Conservation (phyloP, 2,329 filamentous ascomycete genomes). For the Nemania diffusa region DNA sequence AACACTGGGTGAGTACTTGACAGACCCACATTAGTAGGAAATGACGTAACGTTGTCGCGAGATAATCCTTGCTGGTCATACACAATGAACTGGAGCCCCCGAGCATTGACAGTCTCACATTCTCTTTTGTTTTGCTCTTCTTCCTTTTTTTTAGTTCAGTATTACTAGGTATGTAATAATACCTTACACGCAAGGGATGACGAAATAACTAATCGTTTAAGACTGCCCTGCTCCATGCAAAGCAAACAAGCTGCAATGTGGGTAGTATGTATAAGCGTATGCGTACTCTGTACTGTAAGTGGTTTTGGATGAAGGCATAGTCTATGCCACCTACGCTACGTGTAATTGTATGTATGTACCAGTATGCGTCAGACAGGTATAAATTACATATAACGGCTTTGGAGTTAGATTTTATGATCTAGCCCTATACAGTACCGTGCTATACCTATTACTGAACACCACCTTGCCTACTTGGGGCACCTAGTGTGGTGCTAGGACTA, state of each 20-base stretch:
- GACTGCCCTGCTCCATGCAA: neutral
- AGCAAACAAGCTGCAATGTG: neutral
- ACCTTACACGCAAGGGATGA: neutral
- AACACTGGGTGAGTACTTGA: constrained; percentile 43
- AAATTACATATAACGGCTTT: neutral
- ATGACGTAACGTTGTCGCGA: constrained; percentile 48
- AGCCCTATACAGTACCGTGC: neutral
- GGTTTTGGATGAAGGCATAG: neutral
- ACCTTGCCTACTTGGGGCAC: neutral
- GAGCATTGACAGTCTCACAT: constrained; percentile 21
- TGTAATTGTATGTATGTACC: too few species aligned
- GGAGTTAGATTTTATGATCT: neutral
- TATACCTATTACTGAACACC: neutral
- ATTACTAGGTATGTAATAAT: neutral
- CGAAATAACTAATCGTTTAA: neutral
- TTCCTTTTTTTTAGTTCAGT: neutral
- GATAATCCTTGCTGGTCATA: constrained; percentile 27
- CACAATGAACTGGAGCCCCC: constrained; percentile 20
- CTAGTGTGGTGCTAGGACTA: neutral
- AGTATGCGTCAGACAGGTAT: neutral
- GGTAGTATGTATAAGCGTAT: too few species aligned
- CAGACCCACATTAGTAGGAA: constrained; percentile 34
- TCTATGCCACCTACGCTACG: too few species aligned
- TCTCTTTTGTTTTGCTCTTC: neutral
- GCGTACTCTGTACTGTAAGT: too few species aligned